These are phyloP conservation scores for Schizopora paradoxa DNA, from an alignment of 1,284 basidiomycete genomes.

Conservation along the genomic window DNA sequence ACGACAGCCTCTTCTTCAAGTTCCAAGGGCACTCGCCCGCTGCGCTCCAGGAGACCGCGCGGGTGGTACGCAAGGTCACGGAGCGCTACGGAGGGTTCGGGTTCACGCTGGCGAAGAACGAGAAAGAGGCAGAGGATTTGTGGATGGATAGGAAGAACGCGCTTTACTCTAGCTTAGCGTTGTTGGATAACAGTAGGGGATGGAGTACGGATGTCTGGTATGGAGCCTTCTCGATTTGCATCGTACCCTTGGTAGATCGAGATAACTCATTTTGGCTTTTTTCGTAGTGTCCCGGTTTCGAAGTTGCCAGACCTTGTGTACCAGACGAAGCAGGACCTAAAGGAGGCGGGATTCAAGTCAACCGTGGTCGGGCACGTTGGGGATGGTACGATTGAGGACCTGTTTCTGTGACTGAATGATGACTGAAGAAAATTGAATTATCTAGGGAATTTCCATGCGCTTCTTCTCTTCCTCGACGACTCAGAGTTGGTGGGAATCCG, in stretches of 20 bases:
- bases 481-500: constrained; percentile 49
- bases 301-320: constrained; percentile 71
- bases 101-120: constrained; percentile 63
- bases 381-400: constrained; percentile 66
- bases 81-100: constrained; percentile 63
- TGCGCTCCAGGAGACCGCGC: constrained; percentile 60
- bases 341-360: constrained; percentile 51
- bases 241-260: not conserved
- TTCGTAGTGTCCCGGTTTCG: constrained; percentile 70
- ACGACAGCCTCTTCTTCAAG: constrained; percentile 83
- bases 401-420: constrained; percentile 24
- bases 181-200: constrained; percentile 57
- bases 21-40: constrained; percentile 68
- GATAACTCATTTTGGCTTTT: not conserved
- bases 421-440: constrained; percentile 8
- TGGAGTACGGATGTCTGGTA: constrained; percentile 88
- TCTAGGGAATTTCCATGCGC: constrained; percentile 50
- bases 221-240: constrained; percentile 27
- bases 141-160: constrained; percentile 89
- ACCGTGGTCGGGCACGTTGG: constrained; percentile 80
- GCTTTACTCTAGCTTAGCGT: constrained; percentile 63
- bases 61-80: constrained; percentile 51
- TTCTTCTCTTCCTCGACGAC: constrained; percentile 58
- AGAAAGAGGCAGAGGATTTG: constrained; percentile 68
- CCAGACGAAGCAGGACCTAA: constrained; percentile 72